Evolutionary conservation across 805 yeast genomes (phyloP).

Genomic region (Starmerella powellii): DNA sequence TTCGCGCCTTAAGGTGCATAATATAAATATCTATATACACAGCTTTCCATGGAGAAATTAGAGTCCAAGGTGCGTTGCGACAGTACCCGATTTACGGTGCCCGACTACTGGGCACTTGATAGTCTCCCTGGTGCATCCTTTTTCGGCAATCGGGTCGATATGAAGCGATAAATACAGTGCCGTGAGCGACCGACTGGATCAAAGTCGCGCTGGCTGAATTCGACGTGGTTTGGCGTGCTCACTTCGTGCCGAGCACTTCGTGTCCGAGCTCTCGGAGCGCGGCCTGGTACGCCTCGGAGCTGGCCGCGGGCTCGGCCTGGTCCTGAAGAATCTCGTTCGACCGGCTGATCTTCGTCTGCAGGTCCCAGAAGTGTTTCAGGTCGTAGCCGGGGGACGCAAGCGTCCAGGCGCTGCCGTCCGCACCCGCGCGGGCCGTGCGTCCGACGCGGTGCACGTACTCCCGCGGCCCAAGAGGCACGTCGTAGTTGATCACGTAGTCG

Average conservation of each 20-base stretch:
- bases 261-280: constrained; percentile 37
- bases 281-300: constrained; percentile 34
- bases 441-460: constrained; percentile 96
- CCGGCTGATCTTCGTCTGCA: constrained; percentile 26
- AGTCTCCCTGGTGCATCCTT: too few relatives aligned
- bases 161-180: too few relatives aligned
- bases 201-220: too few relatives aligned
- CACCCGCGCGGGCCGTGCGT: constrained; percentile 90
- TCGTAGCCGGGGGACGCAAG: constrained; percentile 72
- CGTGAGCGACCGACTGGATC: too few relatives aligned
- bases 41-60: too few relatives aligned
- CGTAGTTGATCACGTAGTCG: constrained; percentile 74
- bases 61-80: too few relatives aligned
- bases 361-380: constrained; percentile 35
- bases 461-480: constrained; percentile 73
- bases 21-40: too few relatives aligned
- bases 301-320: constrained; percentile 28
- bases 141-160: too few relatives aligned
- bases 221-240: too few relatives aligned
- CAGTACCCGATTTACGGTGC: too few relatives aligned
- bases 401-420: constrained; percentile 61
- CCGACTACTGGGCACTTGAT: too few relatives aligned
- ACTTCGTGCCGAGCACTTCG: constrained; percentile 23
- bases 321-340: constrained; percentile 24
- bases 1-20: too few relatives aligned